Conservation (phyloP, 2,329 filamentous ascomycete genomes). For the Phialophora tarda region DNA sequence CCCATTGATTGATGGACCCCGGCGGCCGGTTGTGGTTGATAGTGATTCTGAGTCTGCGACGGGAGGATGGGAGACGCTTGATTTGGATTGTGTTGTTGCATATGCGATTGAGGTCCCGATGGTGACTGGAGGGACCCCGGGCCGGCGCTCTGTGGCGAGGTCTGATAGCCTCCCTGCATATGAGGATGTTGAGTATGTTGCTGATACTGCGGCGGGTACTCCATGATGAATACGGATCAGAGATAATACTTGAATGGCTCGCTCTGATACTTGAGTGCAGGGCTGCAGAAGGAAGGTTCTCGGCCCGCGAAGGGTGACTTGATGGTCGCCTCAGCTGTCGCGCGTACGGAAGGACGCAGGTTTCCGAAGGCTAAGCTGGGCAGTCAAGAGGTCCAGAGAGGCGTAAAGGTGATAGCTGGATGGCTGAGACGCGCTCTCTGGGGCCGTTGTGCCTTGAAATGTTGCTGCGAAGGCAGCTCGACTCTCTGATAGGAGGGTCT, state of each 20-base stretch:
- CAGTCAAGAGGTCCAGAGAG: conserved; percentile 20
- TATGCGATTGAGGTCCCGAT: conserved; percentile 70
- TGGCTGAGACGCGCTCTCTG: conserved; percentile 30
- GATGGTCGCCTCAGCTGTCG: conserved; percentile 31
- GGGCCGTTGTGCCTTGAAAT: conserved; percentile 33
- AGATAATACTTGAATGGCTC: conserved; percentile 23
- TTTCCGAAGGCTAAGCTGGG: conserved; percentile 30
- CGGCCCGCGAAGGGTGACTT: conserved; percentile 25
- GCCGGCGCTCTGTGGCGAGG: conserved; percentile 59
- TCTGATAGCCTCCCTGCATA: conserved; percentile 67
- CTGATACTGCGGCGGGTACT: conserved; percentile 75
- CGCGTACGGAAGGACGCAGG: conserved; percentile 30
- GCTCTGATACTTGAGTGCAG: conserved; percentile 27
- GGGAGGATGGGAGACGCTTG: conserved; percentile 81
- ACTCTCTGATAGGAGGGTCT: conserved; percentile 50
- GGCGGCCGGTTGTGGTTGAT: conserved; percentile 68
- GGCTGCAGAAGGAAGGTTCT: conserved; percentile 29
- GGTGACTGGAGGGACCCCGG: conserved; percentile 70
- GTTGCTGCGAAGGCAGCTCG: conserved; percentile 27
- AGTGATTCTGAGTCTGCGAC: conserved; percentile 70
- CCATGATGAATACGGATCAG: conserved; percentile 61
- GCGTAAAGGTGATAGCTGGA: conserved; percentile 26
- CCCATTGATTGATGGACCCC: conserved; percentile 72
- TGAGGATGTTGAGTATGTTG: conserved; percentile 68
- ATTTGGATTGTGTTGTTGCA: conserved; percentile 62